Percentiles rank a stretch among this genome's conserved stretches.
Evolutionary conservation across 2,329 filamentous ascomycete genomes (phyloP).

Genomic region (Claviceps spartinae): DNA sequence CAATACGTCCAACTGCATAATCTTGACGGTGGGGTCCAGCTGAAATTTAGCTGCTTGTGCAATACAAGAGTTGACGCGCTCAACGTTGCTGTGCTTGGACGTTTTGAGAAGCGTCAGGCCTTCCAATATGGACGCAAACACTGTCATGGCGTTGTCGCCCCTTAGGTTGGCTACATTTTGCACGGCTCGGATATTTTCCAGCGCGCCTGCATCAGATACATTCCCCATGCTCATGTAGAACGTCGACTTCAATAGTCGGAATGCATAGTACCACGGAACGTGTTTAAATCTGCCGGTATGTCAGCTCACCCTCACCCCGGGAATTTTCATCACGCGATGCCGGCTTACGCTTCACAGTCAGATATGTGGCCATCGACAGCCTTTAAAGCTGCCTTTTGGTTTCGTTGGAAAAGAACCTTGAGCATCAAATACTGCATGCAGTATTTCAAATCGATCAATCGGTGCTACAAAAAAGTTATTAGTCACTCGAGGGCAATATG

Average conservation of each 20-base stretch:
- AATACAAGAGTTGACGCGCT: constrained; percentile 58
- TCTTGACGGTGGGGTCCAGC: constrained; percentile 45
- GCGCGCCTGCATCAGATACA: constrained; percentile 45
- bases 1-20: constrained; percentile 54
- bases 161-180: constrained; percentile 42
- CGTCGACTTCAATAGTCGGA: constrained; percentile 59
- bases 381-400: constrained; percentile 59
- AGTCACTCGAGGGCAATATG: too few relatives aligned
- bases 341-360: constrained; percentile 49
- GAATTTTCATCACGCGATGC: neutral
- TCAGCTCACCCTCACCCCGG: neutral
- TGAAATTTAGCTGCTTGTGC: constrained; percentile 63
- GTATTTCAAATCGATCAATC: constrained; percentile 53
- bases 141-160: constrained; percentile 49
- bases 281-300: constrained; percentile 40
- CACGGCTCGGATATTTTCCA: constrained; percentile 58
- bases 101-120: constrained; percentile 55
- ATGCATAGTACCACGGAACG: constrained; percentile 61
- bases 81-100: constrained; percentile 49
- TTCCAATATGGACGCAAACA: constrained; percentile 54
- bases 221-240: constrained; percentile 50
- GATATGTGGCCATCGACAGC: constrained; percentile 54
- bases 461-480: constrained; percentile 16
- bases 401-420: constrained; percentile 56
- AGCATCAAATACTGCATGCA: constrained; percentile 62